These are phyloP conservation scores for Exophiala phaeomuriformis DNA, from an alignment of 2,329 filamentous ascomycete genomes.

Conservation along the genomic window DNA sequence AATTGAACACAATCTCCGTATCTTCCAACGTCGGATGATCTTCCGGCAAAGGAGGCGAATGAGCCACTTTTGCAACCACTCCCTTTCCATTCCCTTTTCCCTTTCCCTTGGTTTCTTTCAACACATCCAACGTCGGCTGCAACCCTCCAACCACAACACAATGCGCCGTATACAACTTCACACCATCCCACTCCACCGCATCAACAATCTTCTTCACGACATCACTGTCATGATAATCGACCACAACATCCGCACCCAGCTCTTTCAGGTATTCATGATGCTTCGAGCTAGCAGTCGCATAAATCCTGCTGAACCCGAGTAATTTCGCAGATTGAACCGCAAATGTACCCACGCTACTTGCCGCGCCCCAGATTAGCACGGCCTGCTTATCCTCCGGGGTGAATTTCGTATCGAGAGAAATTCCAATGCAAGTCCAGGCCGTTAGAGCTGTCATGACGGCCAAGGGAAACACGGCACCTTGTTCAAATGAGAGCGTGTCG, in stretches of 20 bases:
- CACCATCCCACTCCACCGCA: slow-evolving; percentile 33
- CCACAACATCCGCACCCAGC: slow-evolving; percentile 38
- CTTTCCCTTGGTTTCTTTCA: slow-evolving; percentile 23
- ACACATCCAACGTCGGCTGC: slow-evolving; percentile 22
- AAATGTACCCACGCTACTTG: slow-evolving; percentile 37
- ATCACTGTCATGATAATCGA: slow-evolving; percentile 36
- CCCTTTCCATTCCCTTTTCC: background rate
- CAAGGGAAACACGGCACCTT: slow-evolving; percentile 29
- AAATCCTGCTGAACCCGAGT: slow-evolving; percentile 34
- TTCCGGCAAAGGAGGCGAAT: slow-evolving; percentile 16
- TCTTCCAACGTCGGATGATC: slow-evolving; percentile 17
- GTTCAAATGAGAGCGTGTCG: slow-evolving; percentile 25
- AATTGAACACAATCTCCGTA: background rate
- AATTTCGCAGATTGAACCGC: slow-evolving; percentile 36
- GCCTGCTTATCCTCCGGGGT: slow-evolving; percentile 25
- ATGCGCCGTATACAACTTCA: slow-evolving; percentile 15
- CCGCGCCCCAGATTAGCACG: slow-evolving; percentile 39
- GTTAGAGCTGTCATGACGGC: slow-evolving; percentile 24
- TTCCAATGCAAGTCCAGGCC: slow-evolving; percentile 8
- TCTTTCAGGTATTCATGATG: slow-evolving; percentile 35
- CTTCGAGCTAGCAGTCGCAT: slow-evolving; percentile 36
- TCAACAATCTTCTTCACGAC: slow-evolving; percentile 31
- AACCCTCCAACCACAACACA: slow-evolving; percentile 16
- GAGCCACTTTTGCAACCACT: slow-evolving; percentile 13
- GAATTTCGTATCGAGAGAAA: slow-evolving; percentile 26